A percentile compares a stretch with the other conserved stretches of the same genome.
Evolutionary conservation across 2,329 filamentous ascomycete genomes (phyloP).

Genomic region (Aspergillus bombycis): DNA sequence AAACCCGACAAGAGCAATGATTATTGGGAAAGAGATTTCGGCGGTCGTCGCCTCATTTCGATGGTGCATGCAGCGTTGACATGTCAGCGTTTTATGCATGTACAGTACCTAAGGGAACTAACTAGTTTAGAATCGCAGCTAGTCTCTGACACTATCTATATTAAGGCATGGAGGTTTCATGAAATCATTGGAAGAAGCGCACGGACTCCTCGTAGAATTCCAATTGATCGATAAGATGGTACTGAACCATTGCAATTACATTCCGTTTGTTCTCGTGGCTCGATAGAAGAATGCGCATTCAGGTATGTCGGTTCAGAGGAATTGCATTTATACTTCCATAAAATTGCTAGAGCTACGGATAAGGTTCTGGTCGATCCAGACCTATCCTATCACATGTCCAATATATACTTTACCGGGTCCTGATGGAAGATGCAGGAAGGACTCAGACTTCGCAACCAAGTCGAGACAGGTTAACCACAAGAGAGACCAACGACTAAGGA

Average conservation of each 20-base stretch:
- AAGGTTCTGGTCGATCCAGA: background rate
- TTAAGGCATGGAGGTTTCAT: background rate
- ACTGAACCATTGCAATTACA: background rate
- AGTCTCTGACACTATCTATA: slow-evolving; percentile 4
- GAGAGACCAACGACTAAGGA: slow-evolving; percentile 7
- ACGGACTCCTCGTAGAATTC: background rate
- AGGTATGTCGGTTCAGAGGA: background rate
- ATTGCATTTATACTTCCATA: background rate
- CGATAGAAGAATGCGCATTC: background rate
- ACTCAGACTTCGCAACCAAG: slow-evolving; percentile 18
- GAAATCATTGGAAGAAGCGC: background rate
- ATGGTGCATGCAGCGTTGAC: slow-evolving; percentile 4
- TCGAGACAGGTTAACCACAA: slow-evolving; percentile 25
- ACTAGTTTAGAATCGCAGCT: slow-evolving; percentile 1
- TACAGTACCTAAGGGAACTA: background rate
- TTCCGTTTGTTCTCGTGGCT: background rate
- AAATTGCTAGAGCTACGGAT: background rate
- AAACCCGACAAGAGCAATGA: background rate
- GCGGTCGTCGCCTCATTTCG: background rate
- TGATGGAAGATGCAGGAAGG: slow-evolving; percentile 14
- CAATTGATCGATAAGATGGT: background rate
- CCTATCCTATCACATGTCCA: background rate
- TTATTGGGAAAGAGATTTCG: background rate
- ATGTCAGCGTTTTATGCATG: slow-evolving; percentile 5
- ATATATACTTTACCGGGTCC: background rate